These are phyloP conservation scores for Cerrena zonata DNA, from an alignment of 1,284 basidiomycete genomes.

Conservation along the genomic window DNA sequence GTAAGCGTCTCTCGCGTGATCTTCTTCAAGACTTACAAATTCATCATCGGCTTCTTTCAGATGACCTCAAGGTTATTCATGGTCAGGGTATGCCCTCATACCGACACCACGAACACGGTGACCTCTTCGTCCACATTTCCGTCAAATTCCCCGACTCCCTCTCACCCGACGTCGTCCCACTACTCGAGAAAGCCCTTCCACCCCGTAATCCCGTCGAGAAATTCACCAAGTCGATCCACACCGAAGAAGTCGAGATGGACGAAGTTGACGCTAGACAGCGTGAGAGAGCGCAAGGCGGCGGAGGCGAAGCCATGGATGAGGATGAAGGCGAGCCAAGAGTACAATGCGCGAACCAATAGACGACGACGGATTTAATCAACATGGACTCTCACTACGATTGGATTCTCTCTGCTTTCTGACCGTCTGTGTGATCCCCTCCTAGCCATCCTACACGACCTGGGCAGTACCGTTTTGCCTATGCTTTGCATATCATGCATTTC, in stretches of 20 bases:
- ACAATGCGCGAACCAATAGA: conserved; percentile 79
- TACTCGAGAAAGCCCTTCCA: conserved; percentile 85
- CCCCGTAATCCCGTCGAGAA: conserved; percentile 68
- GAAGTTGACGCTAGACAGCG: conserved; percentile 79
- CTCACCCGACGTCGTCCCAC: conserved; percentile 59
- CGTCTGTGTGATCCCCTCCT: too few relatives aligned
- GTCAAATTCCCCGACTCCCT: conserved; percentile 89
- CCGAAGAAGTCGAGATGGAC: conserved; percentile 86
- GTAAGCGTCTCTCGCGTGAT: conserved; percentile 42
- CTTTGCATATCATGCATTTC: too few relatives aligned
- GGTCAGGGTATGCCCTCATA: conserved; percentile 98
- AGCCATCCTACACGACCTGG: too few relatives aligned
- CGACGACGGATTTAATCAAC: too few relatives aligned
- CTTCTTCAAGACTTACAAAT: conserved; percentile 10
- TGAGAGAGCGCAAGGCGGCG: conserved; percentile 44
- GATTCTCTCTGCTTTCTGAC: not conserved
- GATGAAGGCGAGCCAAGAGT: conserved; percentile 75
- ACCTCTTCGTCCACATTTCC: conserved; percentile 84
- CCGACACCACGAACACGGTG: conserved; percentile 94
- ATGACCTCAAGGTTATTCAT: conserved; percentile 84
- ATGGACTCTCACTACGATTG: too few relatives aligned
- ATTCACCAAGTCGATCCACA: conserved; percentile 59
- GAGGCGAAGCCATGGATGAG: conserved; percentile 81
- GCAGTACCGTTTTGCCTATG: too few relatives aligned
- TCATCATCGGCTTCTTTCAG: conserved; percentile 48